Percentiles rank a stretch among this genome's conserved stretches.
Evolutionary conservation across 2,329 filamentous ascomycete genomes (phyloP).

Genomic region (Huntiella decipiens): DNA sequence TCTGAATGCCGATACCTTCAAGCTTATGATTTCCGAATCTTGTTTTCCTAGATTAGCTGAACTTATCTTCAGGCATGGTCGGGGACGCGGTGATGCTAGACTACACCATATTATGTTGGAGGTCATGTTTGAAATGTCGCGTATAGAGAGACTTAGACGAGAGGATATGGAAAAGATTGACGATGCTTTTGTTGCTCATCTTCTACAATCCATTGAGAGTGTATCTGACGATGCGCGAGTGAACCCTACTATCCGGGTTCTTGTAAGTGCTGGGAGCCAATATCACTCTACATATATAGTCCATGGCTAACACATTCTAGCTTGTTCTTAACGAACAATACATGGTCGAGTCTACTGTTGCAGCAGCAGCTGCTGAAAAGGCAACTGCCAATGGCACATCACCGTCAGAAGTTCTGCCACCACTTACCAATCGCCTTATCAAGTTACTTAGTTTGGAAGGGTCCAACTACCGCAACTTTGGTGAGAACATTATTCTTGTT

Average conservation of each 20-base stretch:
- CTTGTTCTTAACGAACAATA: conserved; percentile 96
- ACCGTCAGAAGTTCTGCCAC: conserved; percentile 15
- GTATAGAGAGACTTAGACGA: conserved; percentile 62
- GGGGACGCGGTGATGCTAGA: conserved; percentile 21
- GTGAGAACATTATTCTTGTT: conserved; percentile 88
- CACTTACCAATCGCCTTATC: conserved; percentile 79
- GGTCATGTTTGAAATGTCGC: conserved; percentile 87
- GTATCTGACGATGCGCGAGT: conserved; percentile 74
- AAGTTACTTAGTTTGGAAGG: conserved; percentile 75
- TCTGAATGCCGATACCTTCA: conserved; percentile 57
- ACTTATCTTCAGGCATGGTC: conserved; percentile 32
- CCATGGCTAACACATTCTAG: conserved; percentile 24
- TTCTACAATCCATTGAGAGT: conserved; percentile 76
- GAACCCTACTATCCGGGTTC: conserved; percentile 79
- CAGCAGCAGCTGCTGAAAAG: conserved; percentile 19
- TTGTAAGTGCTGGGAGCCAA: conserved; percentile 36
- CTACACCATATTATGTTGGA: conserved; percentile 71
- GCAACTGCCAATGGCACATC: conserved; percentile 8
- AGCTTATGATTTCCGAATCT: conserved; percentile 70
- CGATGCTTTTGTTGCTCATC: conserved; percentile 64
- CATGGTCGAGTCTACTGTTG: conserved; percentile 55
- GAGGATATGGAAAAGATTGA: conserved; percentile 60
- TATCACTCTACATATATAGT: background rate
- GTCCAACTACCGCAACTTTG: conserved; percentile 74
- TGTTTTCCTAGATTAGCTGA: conserved; percentile 72